Evolutionary conservation across 176 grass and related monocot genomes (phyloP).

Genomic region (Oryza glumipatula): DNA sequence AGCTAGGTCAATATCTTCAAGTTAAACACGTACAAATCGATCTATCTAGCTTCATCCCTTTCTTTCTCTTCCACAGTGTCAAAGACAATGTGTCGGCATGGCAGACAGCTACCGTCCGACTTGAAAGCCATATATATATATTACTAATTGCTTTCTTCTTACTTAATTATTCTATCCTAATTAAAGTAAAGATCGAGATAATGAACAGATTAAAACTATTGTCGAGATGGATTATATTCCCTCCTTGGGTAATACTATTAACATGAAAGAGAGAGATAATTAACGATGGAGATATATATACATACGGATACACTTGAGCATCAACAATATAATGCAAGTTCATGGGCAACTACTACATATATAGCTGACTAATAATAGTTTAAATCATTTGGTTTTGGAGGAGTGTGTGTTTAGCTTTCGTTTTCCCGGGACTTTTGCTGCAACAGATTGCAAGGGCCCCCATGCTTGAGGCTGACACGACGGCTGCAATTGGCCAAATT

Average conservation of each 20-base stretch:
- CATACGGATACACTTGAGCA: not conserved
- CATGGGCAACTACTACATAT: not conserved
- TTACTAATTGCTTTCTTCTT: not conserved
- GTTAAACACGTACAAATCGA: not conserved
- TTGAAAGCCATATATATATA: not conserved
- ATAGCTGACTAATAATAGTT: not conserved
- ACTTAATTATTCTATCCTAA: not conserved
- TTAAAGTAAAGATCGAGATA: not conserved
- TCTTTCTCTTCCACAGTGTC: not conserved
- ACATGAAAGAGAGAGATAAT: not conserved
- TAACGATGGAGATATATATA: not conserved
- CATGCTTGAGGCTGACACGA: not conserved
- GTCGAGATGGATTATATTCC: not conserved
- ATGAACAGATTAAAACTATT: not conserved
- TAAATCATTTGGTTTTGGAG: not conserved
- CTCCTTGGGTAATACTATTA: not conserved
- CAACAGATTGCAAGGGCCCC: not conserved
- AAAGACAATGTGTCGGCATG: constrained; percentile 28
- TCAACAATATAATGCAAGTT: not conserved
- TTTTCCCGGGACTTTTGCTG: constrained; percentile 3
- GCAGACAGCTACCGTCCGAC: not conserved
- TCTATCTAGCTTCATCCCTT: not conserved
- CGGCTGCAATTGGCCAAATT: not conserved
- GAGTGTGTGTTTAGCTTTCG: not conserved
- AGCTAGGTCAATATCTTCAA: not conserved